phyloP scores from a whole-genome alignment of 352 stramenopile species.

The Globisporangium canariense region DNA sequence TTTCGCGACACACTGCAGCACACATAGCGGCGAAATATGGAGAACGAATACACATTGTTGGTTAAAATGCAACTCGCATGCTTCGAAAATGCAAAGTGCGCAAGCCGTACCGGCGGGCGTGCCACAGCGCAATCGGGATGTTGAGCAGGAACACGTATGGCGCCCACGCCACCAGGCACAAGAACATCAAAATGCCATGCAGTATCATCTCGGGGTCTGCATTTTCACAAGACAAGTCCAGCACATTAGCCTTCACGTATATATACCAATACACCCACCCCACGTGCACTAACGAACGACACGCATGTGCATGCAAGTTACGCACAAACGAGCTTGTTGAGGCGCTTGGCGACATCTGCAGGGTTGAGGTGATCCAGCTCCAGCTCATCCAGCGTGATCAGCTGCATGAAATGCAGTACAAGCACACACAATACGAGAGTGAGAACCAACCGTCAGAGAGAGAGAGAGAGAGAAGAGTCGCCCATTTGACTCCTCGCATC shows the following conservation, averaged over 20 bases:
- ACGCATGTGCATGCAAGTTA: constrained; percentile 4
- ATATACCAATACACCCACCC: not conserved
- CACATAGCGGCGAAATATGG: not conserved
- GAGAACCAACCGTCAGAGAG: not conserved
- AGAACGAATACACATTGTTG: not conserved
- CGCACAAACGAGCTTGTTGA: constrained; percentile 85
- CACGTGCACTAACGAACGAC: not conserved
- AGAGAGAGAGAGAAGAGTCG: not conserved
- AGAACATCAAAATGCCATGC: constrained; percentile 70
- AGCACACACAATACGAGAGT: not conserved
- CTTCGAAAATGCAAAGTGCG: not conserved
- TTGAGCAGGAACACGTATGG: constrained; percentile 81
- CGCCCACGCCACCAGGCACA: constrained; percentile 71
- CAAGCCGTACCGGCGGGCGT: constrained; percentile 51
- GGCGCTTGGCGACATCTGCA: constrained; percentile 75
- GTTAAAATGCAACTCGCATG: not conserved
- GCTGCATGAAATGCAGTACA: constrained; percentile 23
- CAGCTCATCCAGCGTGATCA: constrained; percentile 84
- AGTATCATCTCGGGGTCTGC: constrained; percentile 79
- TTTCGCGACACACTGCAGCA: constrained; percentile 57
- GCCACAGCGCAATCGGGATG: constrained; percentile 71
- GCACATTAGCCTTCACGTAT: not conserved
- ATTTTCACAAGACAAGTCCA: constrained; percentile 9
- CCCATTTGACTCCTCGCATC: constrained; percentile 2
- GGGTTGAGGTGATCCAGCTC: constrained; percentile 87